Conservation (phyloP, 2,329 filamentous ascomycete species). For the Calonectria fujianensis region DNA sequence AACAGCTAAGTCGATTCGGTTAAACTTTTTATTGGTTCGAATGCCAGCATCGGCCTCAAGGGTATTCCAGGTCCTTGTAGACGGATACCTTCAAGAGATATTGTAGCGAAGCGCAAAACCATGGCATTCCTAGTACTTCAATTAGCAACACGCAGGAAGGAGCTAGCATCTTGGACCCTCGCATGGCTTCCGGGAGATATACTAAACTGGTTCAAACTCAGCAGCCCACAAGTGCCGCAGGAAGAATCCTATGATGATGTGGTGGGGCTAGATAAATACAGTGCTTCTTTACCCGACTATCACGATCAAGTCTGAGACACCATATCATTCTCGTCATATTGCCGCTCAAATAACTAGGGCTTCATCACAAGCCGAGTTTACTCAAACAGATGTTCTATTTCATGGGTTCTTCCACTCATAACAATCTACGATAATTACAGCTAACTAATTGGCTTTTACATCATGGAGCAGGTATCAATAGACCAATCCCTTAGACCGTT, state of each 20-base stretch:
- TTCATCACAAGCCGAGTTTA: too few species aligned
- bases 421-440: background rate
- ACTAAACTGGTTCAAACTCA: background rate
- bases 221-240: background rate
- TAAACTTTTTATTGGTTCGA: background rate
- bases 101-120: too few species aligned
- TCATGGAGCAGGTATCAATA: background rate
- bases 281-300: background rate
- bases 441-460: background rate
- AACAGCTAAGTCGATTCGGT: background rate
- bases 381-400: background rate
- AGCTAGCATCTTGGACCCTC: background rate
- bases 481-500: background rate
- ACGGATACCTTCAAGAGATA: too few species aligned
- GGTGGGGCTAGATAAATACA: background rate
- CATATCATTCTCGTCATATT: background rate
- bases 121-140: background rate
- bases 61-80: background rate
- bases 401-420: background rate
- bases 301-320: background rate
- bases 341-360: background rate
- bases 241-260: background rate
- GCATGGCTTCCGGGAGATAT: background rate
- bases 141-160: background rate
- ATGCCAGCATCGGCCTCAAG: background rate